Evolutionary conservation across 1,284 basidiomycete species (phyloP).

Genomic region (Cryptococcus jaspeensis): DNA sequence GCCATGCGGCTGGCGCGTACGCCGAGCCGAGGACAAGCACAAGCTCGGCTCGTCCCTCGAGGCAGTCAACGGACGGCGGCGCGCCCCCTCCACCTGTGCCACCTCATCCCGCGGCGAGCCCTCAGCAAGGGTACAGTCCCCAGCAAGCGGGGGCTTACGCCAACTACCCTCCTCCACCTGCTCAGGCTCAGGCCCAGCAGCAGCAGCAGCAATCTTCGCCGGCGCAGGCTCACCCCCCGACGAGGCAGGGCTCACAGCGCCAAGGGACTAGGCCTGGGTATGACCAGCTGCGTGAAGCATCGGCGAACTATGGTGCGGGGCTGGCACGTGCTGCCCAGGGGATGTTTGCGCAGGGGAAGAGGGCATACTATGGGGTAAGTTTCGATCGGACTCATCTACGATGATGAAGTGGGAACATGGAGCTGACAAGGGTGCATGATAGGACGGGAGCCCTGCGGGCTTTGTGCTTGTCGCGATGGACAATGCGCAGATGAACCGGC

Average conservation of each 20-base stretch:
- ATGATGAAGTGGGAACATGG: not conserved
- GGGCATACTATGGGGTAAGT: conserved; percentile 63
- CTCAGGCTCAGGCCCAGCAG: too few species aligned
- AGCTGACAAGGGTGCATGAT: not conserved
- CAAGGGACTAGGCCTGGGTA: conserved; percentile 35
- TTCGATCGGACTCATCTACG: not conserved
- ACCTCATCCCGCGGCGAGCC: not conserved
- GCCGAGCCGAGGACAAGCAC: conserved; percentile 3
- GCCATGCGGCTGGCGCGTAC: not conserved
- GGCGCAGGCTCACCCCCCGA: too few species aligned
- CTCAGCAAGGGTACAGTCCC: too few species aligned
- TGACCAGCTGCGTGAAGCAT: conserved; percentile 66
- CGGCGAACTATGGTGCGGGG: conserved; percentile 70
- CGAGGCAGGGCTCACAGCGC: not conserved
- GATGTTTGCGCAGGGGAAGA: conserved; percentile 71
- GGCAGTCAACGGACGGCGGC: conserved; percentile 13
- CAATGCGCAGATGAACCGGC: conserved; percentile 35
- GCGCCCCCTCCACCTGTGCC: conserved; percentile 5
- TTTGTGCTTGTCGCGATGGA: conserved; percentile 68
- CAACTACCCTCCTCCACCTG: conserved; percentile 6
- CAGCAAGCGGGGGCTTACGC: too few species aligned
- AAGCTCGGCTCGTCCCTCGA: conserved; percentile 5
- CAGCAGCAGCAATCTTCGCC: too few species aligned
- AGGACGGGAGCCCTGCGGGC: conserved; percentile 73
- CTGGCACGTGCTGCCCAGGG: conserved; percentile 67